These are phyloP conservation scores for Ogataea saltuana DNA, from an alignment of 805 yeast genomes.

Conservation along the genomic window DNA sequence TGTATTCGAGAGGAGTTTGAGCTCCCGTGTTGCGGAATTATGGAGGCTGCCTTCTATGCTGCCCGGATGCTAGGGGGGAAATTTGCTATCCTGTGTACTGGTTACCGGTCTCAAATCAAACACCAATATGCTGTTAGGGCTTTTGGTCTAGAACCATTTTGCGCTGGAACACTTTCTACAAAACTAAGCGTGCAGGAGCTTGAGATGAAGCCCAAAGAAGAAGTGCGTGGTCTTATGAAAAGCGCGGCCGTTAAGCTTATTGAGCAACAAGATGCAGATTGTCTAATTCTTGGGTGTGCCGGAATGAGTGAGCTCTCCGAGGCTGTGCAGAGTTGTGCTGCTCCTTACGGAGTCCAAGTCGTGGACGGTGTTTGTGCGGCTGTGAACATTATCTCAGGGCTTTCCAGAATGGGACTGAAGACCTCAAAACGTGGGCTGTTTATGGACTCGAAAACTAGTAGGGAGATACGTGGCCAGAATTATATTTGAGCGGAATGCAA, in stretches of 20 bases:
- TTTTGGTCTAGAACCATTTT: slow-evolving; percentile 33
- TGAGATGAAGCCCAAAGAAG: slow-evolving; percentile 34
- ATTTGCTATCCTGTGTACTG: slow-evolving; percentile 37
- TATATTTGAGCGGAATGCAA: slow-evolving; percentile 4
- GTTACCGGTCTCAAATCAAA: slow-evolving; percentile 34
- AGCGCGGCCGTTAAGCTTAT: slow-evolving; percentile 30
- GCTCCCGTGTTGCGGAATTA: slow-evolving; percentile 36
- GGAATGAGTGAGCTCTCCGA: slow-evolving; percentile 90
- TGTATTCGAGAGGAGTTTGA: slow-evolving; percentile 39
- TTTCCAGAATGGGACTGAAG: slow-evolving; percentile 38
- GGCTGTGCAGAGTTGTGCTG: slow-evolving; percentile 91
- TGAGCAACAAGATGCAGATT: slow-evolving; percentile 44
- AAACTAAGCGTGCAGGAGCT: slow-evolving; percentile 36
- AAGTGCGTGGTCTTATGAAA: slow-evolving; percentile 31
- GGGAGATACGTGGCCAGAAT: slow-evolving; percentile 11
- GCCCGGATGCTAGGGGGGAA: slow-evolving; percentile 36
- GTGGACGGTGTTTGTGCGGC: slow-evolving; percentile 50
- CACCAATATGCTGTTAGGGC: slow-evolving; percentile 34
- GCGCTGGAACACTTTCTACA: slow-evolving; percentile 38
- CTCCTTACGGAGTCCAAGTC: slow-evolving; percentile 82
- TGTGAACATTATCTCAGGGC: slow-evolving; percentile 35
- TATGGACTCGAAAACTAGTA: slow-evolving; percentile 6
- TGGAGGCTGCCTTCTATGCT: slow-evolving; percentile 38
- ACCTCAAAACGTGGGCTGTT: slow-evolving; percentile 34
- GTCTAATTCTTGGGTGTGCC: slow-evolving; percentile 68